phyloP scores from a whole-genome alignment of 2,329 filamentous ascomycete genomes.

The Aspergillus ibericus region DNA sequence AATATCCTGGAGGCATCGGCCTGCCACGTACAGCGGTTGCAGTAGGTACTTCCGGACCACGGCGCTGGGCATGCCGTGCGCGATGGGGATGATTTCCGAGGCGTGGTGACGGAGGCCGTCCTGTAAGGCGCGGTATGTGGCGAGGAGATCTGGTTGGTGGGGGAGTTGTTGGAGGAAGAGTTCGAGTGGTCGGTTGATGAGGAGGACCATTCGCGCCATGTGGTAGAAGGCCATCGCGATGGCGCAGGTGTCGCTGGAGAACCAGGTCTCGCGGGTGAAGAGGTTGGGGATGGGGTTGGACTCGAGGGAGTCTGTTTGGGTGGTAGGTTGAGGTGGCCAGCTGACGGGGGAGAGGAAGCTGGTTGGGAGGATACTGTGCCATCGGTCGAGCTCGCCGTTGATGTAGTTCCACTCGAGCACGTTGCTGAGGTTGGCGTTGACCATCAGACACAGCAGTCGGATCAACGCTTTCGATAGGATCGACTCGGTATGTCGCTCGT shows the following conservation, averaged over 20 bases:
- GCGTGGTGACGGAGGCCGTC: not conserved
- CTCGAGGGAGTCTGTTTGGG: not conserved
- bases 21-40: constrained; percentile 20
- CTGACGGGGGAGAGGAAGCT: not conserved
- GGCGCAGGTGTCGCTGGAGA: constrained; percentile 15
- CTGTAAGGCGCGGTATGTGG: not conserved
- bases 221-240: constrained; percentile 20
- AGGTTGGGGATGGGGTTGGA: not conserved
- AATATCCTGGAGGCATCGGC: constrained; percentile 11
- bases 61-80: constrained; percentile 11
- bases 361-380: not conserved
- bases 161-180: not conserved
- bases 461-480: not conserved
- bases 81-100: constrained; percentile 10
- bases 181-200: constrained; percentile 11
- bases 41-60: constrained; percentile 16
- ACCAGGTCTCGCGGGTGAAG: constrained; percentile 15
- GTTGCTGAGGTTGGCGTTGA: not conserved
- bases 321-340: not conserved
- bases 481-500: not conserved
- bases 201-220: constrained; percentile 19
- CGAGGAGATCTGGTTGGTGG: not conserved
- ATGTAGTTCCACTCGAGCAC: not conserved
- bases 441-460: constrained; percentile 5
- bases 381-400: constrained; percentile 1